Base-by-base conservation (phyloP, 148 eudicot genomes). In the Arctostaphylos glauca region DNA sequence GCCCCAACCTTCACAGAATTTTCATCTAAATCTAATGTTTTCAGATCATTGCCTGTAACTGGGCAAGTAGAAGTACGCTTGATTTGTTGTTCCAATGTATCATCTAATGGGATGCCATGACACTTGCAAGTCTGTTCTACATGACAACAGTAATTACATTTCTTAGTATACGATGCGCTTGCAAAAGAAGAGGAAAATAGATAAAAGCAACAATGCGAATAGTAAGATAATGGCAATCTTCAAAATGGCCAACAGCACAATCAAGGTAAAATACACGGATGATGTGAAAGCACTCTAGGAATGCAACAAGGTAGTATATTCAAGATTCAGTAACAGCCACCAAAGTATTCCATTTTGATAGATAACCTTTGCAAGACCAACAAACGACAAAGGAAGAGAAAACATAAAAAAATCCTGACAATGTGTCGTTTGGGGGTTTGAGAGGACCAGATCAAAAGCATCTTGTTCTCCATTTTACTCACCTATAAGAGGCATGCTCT, bases 1-100 rank as follows among this genome's bases (percentile, higher is more conserved):
- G 89, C 91, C 81, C 91, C 91, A 83, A 89, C 88, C 84, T 85
- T 89, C 52, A 86, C 83, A 72, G 92, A 88, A 72, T 89, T 88
- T 71, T 86, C 88, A 43, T 80, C 80, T 82, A 86, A 52, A 88
- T 82, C 86, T 43, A 71, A 53, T 14, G 50, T 60, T 79, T 82
- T 90, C 76, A 86, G 83, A 52, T 84, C 83, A 79, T 83, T 48
- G 52, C 85, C 86, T 74, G 89, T 89, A 71, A 88, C 88, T 80
- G 90, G 85, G 86, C 89, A 87, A 79, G 38, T 31, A 31, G 85
- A 58, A 84, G 82, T 19, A 9, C 81, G 81, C 82, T 77, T 83
- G 76, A 14, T 81, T 64, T 74, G 68, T 64, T 80, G 25, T 72
- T 76, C 80, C 81, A 72, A 79, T 81, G 54, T 62, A 54, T 79